Evolutionary conservation across 2,329 filamentous ascomycete species (phyloP).

Genomic region (Tolypocladium guangdongense): DNA sequence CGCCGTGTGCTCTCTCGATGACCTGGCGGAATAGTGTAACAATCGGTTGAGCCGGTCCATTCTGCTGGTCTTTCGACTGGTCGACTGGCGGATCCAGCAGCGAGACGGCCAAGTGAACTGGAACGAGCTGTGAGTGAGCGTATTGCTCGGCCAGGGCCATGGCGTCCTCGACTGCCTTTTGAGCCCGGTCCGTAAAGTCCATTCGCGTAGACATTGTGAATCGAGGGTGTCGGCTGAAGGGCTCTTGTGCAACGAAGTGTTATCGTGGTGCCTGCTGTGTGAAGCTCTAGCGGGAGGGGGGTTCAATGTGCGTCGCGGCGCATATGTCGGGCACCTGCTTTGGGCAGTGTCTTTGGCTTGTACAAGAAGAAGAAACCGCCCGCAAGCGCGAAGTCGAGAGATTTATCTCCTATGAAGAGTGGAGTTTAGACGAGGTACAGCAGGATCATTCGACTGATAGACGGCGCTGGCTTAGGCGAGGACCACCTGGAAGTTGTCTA

Average conservation of each 20-base stretch:
- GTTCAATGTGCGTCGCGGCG: not conserved
- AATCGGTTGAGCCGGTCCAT: constrained; percentile 50
- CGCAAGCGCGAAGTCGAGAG: not conserved
- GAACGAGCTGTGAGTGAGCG: constrained; percentile 79
- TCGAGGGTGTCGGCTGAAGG: not conserved
- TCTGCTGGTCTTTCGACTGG: constrained; percentile 74
- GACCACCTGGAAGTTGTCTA: constrained; percentile 10
- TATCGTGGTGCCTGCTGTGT: not conserved
- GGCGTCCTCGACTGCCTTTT: constrained; percentile 81
- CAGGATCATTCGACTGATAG: not conserved
- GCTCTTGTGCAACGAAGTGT: not conserved
- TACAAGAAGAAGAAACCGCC: not conserved
- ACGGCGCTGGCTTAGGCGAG: not conserved
- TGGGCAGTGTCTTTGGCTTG: not conserved
- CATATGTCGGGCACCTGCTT: constrained; percentile 1
- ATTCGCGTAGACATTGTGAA: constrained; percentile 60
- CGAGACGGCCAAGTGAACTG: constrained; percentile 78
- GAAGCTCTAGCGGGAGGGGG: not conserved
- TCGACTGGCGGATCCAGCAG: constrained; percentile 67
- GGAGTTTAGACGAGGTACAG: not conserved
- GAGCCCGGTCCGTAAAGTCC: constrained; percentile 89
- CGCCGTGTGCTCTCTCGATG: constrained; percentile 85
- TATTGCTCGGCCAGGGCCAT: constrained; percentile 84
- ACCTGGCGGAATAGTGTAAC: constrained; percentile 89
- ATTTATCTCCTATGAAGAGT: not conserved